Percentiles rank a stretch among this genome's conserved stretches.
Conservation (phyloP, 768 basidiomycete species). For the Mycena albidolilacea region DNA sequence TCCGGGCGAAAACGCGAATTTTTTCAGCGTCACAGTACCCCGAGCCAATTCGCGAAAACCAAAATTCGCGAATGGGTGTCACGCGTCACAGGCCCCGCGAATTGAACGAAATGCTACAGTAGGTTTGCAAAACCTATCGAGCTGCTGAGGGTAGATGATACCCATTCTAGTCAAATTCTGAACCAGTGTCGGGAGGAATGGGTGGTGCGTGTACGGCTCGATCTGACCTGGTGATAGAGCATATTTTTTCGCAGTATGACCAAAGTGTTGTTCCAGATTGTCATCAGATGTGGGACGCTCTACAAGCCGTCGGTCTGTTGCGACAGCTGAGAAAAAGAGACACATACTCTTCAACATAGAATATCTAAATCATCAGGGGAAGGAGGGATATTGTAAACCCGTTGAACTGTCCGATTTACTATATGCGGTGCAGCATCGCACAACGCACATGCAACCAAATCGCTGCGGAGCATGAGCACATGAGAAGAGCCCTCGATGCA, state of each 20-base stretch:
- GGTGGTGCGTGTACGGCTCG: slow-evolving; percentile 98
- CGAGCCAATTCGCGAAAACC: too few species aligned
- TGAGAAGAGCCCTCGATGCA: slow-evolving; percentile 24
- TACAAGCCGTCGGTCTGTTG: background rate
- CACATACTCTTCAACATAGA: background rate
- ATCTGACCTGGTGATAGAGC: slow-evolving; percentile 81
- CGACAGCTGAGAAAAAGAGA: too few species aligned
- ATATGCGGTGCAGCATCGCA: slow-evolving; percentile 15
- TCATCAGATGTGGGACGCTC: slow-evolving; percentile 15
- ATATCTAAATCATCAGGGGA: slow-evolving; percentile 10
- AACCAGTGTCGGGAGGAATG: slow-evolving; percentile 94
- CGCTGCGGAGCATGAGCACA: slow-evolving; percentile 21
- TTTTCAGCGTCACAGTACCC: too few species aligned
- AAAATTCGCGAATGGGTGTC: too few species aligned
- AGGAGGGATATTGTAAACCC: background rate
- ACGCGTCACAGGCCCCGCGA: too few species aligned
- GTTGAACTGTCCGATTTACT: slow-evolving; percentile 14
- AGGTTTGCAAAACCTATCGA: too few species aligned
- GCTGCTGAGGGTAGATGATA: slow-evolving; percentile 52
- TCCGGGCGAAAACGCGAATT: too few species aligned
- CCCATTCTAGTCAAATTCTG: slow-evolving; percentile 80
- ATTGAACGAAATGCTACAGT: too few species aligned
- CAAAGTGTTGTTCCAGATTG: background rate
- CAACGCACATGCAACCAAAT: slow-evolving; percentile 32
- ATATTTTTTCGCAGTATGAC: background rate